Evolutionary conservation across 805 yeast species (phyloP).

Genomic region (Candida orba): DNA sequence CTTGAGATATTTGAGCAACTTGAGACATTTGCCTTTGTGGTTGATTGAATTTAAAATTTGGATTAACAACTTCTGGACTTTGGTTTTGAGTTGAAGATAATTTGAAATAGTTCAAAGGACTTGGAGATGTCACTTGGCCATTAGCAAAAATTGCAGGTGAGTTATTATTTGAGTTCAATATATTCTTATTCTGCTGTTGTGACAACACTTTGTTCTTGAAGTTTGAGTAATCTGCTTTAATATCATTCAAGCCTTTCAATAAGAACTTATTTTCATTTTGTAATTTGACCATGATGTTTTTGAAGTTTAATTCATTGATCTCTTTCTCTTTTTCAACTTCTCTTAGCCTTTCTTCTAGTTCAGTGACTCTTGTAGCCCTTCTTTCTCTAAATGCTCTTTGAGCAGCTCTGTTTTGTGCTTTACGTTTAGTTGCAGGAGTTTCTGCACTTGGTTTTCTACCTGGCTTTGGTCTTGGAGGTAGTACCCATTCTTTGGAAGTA

Average conservation of each 20-base stretch:
- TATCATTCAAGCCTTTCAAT: slow-evolving; percentile 24
- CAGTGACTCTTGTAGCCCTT: slow-evolving; percentile 74
- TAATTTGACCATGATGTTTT: slow-evolving; percentile 16
- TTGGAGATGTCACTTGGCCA: slow-evolving; percentile 21
- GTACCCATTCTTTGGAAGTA: slow-evolving; percentile 68
- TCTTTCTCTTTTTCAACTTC: slow-evolving; percentile 64
- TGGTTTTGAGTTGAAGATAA: slow-evolving; percentile 25
- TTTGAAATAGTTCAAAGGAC: slow-evolving; percentile 39
- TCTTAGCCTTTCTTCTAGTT: slow-evolving; percentile 61
- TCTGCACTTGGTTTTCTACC: slow-evolving; percentile 60
- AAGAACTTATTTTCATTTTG: slow-evolving; percentile 30
- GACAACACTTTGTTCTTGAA: slow-evolving; percentile 15
- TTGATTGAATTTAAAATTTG: slow-evolving; percentile 5
- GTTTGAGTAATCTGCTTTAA: slow-evolving; percentile 20
- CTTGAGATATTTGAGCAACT: too few relatives aligned
- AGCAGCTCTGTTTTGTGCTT: slow-evolving; percentile 92
- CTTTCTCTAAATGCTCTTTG: slow-evolving; percentile 87
- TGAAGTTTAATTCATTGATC: slow-evolving; percentile 36
- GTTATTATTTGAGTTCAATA: slow-evolving; percentile 13
- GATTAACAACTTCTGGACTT: slow-evolving; percentile 6
- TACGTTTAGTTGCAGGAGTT: slow-evolving; percentile 76
- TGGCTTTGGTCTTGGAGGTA: slow-evolving; percentile 75
- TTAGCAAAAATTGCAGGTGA: slow-evolving; percentile 21
- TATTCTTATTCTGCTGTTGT: slow-evolving; percentile 11
- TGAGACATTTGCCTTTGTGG: slow-evolving; percentile 1